A percentile compares a stretch with the other conserved stretches of the same genome.
Conservation (phyloP, 192 early-diverging fungal genomes). For the Coemansia sp. region DNA sequence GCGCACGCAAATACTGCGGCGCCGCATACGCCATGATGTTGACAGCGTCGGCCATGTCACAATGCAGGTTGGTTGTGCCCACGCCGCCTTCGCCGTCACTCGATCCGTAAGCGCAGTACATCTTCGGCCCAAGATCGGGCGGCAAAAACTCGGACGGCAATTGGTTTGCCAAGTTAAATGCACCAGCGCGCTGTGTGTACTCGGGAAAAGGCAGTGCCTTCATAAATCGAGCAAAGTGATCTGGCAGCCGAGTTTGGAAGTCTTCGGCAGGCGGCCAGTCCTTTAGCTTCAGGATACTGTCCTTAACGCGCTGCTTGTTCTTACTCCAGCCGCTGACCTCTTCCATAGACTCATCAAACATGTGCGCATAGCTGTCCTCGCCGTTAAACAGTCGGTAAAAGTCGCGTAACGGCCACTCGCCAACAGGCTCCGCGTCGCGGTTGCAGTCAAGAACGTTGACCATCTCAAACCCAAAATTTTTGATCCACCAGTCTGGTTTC, state of each 20-base stretch:
- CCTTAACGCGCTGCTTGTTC: conserved; percentile 14
- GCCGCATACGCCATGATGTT: conserved; percentile 70
- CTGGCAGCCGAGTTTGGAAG: conserved; percentile 58
- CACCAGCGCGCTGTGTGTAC: conserved; percentile 58
- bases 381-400: conserved; percentile 59
- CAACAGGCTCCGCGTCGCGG: conserved; percentile 7
- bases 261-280: conserved; percentile 69
- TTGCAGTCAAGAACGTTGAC: conserved; percentile 60
- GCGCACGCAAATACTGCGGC: conserved; percentile 9
- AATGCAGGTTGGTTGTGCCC: conserved; percentile 74
- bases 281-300: conserved; percentile 54
- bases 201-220: conserved; percentile 57
- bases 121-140: conserved; percentile 73
- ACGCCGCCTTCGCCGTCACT: conserved; percentile 51
- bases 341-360: conserved; percentile 14
- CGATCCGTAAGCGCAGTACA: conserved; percentile 72
- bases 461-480: conserved; percentile 38
- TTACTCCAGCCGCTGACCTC: conserved; percentile 16
- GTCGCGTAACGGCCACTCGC: conserved; percentile 33
- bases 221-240: conserved; percentile 60
- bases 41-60: conserved; percentile 78
- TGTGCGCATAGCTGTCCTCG: conserved; percentile 16
- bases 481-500: conserved; percentile 40
- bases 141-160: conserved; percentile 59
- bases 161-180: conserved; percentile 60